Percentiles rank a stretch among this genome's conserved stretches.
Evolutionary conservation across 352 stramenopile species (phyloP).

Genomic region (Phytophthora parvispora): DNA sequence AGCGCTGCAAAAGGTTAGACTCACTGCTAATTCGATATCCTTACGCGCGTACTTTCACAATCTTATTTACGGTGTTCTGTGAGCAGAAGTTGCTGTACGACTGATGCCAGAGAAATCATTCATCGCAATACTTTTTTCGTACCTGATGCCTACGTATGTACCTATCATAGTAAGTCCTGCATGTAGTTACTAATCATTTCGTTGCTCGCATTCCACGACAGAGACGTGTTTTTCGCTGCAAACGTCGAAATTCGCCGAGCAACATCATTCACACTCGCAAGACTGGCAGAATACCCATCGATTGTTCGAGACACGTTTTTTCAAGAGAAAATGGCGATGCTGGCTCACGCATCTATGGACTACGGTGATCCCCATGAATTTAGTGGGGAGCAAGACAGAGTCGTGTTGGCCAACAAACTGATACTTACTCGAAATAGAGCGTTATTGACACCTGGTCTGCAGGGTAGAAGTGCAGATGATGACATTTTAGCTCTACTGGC

Average conservation of each 20-base stretch:
- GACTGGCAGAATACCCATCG: conserved; percentile 31
- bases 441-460: conserved; percentile 35
- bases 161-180: background rate
- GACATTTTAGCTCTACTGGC: conserved; percentile 3
- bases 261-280: conserved; percentile 41
- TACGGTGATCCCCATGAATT: background rate
- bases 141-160: conserved; percentile 12
- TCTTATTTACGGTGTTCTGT: too few relatives aligned
- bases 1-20: conserved; percentile 24
- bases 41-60: background rate
- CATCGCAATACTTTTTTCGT: conserved; percentile 19
- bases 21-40: background rate
- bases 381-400: conserved; percentile 7
- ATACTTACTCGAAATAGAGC: conserved; percentile 33
- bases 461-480: conserved; percentile 31
- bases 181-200: background rate
- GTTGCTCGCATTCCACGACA: background rate
- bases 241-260: conserved; percentile 29
- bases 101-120: conserved; percentile 11
- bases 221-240: background rate
- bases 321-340: conserved; percentile 37
- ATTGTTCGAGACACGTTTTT: conserved; percentile 38
- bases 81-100: conserved; percentile 22
- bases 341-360: conserved; percentile 13
- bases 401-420: conserved; percentile 38